Evolutionary conservation across 495 filamentous ascomycete species (phyloP).

Genomic region (Podospora australis): DNA sequence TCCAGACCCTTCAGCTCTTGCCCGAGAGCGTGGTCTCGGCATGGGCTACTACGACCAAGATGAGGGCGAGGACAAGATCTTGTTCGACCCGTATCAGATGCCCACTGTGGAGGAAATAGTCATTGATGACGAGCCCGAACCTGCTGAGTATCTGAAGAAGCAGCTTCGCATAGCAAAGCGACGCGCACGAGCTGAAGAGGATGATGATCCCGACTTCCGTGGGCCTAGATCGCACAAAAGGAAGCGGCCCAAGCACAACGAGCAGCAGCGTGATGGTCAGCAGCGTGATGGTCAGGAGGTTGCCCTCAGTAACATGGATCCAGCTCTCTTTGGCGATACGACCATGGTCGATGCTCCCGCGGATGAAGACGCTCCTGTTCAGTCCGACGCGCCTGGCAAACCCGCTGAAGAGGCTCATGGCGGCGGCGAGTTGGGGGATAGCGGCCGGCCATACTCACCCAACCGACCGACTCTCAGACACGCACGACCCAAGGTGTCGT

Average conservation of each 20-base stretch:
- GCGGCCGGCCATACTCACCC: conserved; percentile 19
- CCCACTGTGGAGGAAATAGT: conserved; percentile 31
- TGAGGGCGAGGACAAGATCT: conserved; percentile 42
- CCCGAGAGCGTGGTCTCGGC: conserved; percentile 44
- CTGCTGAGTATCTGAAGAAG: conserved; percentile 43
- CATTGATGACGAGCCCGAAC: conserved; percentile 33
- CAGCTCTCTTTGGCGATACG: conserved; percentile 25
- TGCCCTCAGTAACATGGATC: conserved; percentile 34
- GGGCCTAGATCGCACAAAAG: conserved; percentile 28
- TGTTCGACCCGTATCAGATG: conserved; percentile 44
- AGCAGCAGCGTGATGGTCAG: neutral
- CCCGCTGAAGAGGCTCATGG: conserved; percentile 12
- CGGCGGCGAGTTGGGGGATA: no score
- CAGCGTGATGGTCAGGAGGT: conserved; percentile 19
- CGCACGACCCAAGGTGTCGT: conserved; percentile 38
- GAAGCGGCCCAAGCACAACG: conserved; percentile 29
- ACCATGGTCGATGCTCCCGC: conserved; percentile 15
- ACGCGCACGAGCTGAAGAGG: conserved; percentile 36
- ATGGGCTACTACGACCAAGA: conserved; percentile 51
- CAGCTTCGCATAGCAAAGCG: conserved; percentile 40
- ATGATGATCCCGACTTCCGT: conserved; percentile 43
- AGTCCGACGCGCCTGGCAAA: neutral
- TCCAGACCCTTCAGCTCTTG: conserved; percentile 40
- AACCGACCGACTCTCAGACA: conserved; percentile 37
- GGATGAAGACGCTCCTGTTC: conserved; percentile 1